Percentiles rank a stretch among this genome's conserved stretches.
phyloP scores from a whole-genome alignment of 139 green algal species.

The Trebouxia sp. region DNA sequence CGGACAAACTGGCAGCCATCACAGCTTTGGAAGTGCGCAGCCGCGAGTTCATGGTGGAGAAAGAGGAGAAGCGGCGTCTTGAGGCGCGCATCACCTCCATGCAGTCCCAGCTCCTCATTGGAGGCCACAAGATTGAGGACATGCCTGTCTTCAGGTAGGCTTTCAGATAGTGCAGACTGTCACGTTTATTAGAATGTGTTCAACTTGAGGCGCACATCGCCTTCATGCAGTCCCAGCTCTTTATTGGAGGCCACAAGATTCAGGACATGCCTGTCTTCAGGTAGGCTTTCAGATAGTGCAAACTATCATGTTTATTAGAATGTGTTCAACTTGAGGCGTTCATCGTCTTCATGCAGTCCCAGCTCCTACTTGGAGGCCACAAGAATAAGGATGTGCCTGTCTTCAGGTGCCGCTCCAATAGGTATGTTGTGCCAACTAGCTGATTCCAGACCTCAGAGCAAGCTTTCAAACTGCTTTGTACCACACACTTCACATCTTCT shows the following conservation, averaged over 20 bases:
- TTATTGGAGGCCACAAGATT: conserved; percentile 76
- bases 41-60: conserved; percentile 90
- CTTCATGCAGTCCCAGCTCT: conserved; percentile 66
- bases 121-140: conserved; percentile 76
- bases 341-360: neutral
- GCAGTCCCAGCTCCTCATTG: conserved; percentile 89
- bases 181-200: too few relatives aligned
- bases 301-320: too few relatives aligned
- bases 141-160: conserved; percentile 70
- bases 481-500: too few relatives aligned
- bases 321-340: neutral
- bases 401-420: too few relatives aligned
- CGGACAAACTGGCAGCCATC: conserved; percentile 95
- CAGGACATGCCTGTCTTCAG: conserved; percentile 82
- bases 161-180: too few relatives aligned
- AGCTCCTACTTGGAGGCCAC: conserved; percentile 56
- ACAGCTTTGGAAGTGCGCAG: conserved; percentile 83
- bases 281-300: conserved; percentile 6
- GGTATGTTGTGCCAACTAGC: too few relatives aligned
- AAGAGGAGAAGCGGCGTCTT: conserved; percentile 84
- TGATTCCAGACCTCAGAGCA: too few relatives aligned
- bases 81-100: conserved; percentile 79
- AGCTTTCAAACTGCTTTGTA: too few relatives aligned
- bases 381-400: neutral
- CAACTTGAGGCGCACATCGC: conserved; percentile 81